Evolutionary conservation across 495 filamentous ascomycete genomes (phyloP).

Genomic region (Podospora australis): DNA sequence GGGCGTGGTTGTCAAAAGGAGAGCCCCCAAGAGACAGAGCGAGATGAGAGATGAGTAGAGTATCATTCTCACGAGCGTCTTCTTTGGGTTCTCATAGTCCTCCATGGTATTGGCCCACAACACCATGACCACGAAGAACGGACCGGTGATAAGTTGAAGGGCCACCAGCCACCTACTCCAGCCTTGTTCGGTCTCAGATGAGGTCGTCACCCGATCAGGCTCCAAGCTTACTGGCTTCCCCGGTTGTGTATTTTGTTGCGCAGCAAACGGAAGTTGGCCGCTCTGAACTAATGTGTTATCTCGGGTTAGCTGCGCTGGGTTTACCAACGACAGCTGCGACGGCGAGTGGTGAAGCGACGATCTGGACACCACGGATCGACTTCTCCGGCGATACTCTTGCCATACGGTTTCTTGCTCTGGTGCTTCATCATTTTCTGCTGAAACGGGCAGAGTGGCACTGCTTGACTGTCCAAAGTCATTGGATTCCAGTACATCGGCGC

Average conservation of each 20-base stretch:
- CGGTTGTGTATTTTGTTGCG: neutral
- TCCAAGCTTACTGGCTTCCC: slow-evolving; percentile 20
- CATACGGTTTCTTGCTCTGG: slow-evolving; percentile 41
- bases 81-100: slow-evolving; percentile 34
- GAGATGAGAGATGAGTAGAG: slow-evolving; percentile 68
- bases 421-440: slow-evolving; percentile 19
- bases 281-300: neutral
- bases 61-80: slow-evolving; percentile 50
- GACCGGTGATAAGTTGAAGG: slow-evolving; percentile 80
- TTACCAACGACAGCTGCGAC: slow-evolving; percentile 3
- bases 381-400: slow-evolving; percentile 45
- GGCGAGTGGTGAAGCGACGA: slow-evolving; percentile 14
- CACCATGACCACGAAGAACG: slow-evolving; percentile 72
- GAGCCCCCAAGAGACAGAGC: slow-evolving; percentile 51
- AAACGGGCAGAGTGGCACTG: slow-evolving; percentile 24
- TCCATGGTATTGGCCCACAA: slow-evolving; percentile 64
- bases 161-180: slow-evolving; percentile 91
- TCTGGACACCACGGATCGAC: slow-evolving; percentile 24
- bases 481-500: slow-evolving; percentile 15
- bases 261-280: neutral
- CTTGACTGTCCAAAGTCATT: slow-evolving; percentile 18
- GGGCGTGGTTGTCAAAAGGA: slow-evolving; percentile 58
- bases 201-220: slow-evolving; percentile 18
- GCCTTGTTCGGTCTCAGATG: slow-evolving; percentile 37
- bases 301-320: neutral